A percentile compares a stretch with the other conserved stretches of the same genome.
Conservation (phyloP, 305 asterid genomes). For the Solanum aculeatissimum region DNA sequence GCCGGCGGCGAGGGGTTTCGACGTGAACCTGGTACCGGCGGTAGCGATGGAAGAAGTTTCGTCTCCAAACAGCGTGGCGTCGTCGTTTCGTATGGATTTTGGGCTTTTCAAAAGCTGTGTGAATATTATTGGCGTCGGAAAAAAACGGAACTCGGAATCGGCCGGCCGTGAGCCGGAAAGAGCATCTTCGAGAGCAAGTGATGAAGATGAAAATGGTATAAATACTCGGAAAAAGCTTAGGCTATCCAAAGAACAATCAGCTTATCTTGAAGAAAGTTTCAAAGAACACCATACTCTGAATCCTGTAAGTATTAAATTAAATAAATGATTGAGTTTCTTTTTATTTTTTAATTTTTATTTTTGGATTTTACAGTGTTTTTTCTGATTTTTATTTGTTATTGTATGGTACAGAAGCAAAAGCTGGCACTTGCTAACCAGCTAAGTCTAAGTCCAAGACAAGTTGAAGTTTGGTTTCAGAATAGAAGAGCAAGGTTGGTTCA, state of each 20-base stretch:
- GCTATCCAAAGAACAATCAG: slow-evolving; percentile 73
- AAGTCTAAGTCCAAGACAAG: slow-evolving; percentile 74
- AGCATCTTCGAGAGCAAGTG: slow-evolving; percentile 41
- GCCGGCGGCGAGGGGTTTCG: slow-evolving; percentile 33
- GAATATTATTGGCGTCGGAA: slow-evolving; percentile 8
- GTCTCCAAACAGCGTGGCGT: slow-evolving; percentile 51
- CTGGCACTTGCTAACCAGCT: slow-evolving; percentile 75
- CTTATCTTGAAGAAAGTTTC: slow-evolving; percentile 77
- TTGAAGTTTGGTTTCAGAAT: slow-evolving; percentile 94
- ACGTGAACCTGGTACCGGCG: slow-evolving; percentile 31
- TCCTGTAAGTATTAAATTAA: slow-evolving; percentile 37
- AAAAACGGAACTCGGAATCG: slow-evolving; percentile 17
- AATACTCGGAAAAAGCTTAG: slow-evolving; percentile 57
- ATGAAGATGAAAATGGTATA: slow-evolving; percentile 58
- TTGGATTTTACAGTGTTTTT: not conserved
- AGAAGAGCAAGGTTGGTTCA: slow-evolving; percentile 64
- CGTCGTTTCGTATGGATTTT: slow-evolving; percentile 41
- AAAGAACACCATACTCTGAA: slow-evolving; percentile 75
- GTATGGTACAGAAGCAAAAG: slow-evolving; percentile 54
- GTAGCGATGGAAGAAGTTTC: slow-evolving; percentile 47
- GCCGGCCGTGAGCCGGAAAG: slow-evolving; percentile 30
- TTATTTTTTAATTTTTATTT: too few relatives aligned
- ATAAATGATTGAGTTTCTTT: not conserved
- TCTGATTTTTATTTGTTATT: not conserved
- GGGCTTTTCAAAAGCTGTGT: slow-evolving; percentile 15